Evolutionary conservation across 495 filamentous ascomycete genomes (phyloP), one percentile per base, ranked within the genome.

Genomic region (Hypoxylon fuscum): DNA sequence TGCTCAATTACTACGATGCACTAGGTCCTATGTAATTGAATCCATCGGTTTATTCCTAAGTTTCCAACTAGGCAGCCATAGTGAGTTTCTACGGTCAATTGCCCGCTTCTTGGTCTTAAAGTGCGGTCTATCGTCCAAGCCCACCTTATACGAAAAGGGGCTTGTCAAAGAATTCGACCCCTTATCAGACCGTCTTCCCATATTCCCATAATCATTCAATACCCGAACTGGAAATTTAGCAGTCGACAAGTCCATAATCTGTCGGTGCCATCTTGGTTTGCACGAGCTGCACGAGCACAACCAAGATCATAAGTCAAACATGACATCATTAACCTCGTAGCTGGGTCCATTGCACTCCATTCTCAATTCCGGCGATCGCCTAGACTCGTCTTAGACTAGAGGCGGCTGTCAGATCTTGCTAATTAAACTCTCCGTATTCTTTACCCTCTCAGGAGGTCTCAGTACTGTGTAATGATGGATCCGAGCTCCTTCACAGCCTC

Each of bases 241-340:
- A 18, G 4, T 46, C 12, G 42, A 47, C 42, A 59, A 55, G 45
- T 51, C 45, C 47, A 55, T 45, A 7, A 60, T 66, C 55, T 60
- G 34, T 46, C 50, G 50, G 37, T 37, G 45, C 51, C 55, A 52
- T 60, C 44, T 66, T 50, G 17, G 46, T 46, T 38, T 43, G 20
- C 48, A 29, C 49, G 34, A 35, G 20, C 47, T 59, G 23, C n/a
- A 6, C 38, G 9, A 59, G n/a, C 7, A 47, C 46, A 55, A 56
- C 34, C 51, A 59, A 51, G 44, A 61, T 48, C 14, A 56, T 21
- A 29, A 27, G 18, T 17, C 25, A 34, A 41, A 23, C 40, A 57
- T 66, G 56, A 66, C 51, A 61, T 62, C 63, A 66, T 56, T n/a
- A 18, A 27, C 51, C 52, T 59, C 17, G 25, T 22, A 52, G 56